Evolutionary conservation across 306 rosid species (phyloP).

Genomic region (Lupinus albus): DNA sequence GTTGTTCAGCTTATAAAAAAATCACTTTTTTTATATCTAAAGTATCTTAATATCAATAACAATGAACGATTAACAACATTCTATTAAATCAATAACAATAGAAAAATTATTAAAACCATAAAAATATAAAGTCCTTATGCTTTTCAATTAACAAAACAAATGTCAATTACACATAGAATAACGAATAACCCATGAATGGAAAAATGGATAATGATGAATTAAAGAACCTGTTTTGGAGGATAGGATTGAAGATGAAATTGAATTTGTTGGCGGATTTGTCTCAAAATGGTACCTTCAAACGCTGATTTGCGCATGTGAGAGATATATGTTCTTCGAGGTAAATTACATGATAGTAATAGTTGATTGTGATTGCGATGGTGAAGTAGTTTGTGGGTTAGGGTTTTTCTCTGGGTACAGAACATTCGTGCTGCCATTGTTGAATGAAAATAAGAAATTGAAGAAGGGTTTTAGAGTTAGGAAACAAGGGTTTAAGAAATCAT

Average conservation of each 20-base stretch:
- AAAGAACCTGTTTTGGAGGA: conserved; percentile 51
- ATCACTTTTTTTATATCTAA: no score
- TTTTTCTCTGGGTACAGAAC: conserved; percentile 54
- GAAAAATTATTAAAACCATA: no score
- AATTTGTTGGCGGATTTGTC: conserved; percentile 74
- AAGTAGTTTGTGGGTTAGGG: conserved; percentile 38
- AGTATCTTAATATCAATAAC: no score
- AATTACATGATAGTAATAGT: conserved; percentile 32
- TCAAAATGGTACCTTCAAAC: conserved; percentile 68
- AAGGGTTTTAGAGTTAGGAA: background rate
- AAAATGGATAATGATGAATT: background rate
- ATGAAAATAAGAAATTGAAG: background rate
- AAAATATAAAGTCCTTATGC: no score
- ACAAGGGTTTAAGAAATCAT: no score
- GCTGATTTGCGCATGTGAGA: conserved; percentile 78
- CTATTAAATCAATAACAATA: no score
- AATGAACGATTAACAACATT: no score
- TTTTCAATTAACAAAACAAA: no score
- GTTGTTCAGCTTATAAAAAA: no score
- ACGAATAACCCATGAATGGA: background rate
- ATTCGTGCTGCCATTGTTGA: conserved; percentile 61
- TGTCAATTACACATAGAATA: background rate
- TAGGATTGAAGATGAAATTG: conserved; percentile 66
- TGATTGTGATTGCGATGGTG: conserved; percentile 12
- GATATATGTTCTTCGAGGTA: conserved; percentile 55